Base-by-base conservation (phyloP, 2,329 filamentous ascomycete species). In the Bisporella sp. region DNA sequence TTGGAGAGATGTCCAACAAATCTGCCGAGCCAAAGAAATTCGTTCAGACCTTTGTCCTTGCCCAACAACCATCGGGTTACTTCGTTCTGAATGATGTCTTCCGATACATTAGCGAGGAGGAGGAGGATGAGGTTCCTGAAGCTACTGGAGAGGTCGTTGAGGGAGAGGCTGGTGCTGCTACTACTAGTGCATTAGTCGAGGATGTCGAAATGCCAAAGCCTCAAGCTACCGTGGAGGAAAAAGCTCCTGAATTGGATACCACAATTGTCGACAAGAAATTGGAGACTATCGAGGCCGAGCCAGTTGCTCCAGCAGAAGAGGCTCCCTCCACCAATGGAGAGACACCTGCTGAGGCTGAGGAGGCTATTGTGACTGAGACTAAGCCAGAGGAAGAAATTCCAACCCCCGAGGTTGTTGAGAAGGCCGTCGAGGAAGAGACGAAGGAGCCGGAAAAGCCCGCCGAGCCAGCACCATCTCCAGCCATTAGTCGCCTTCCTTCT, bases 81-180 rank as follows among this genome's bases (percentile, higher is more conserved):
- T 99, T 95, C 63, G 92, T 99, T 33, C 81, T 99, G 62, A 99
- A 99, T 71, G 93, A 99, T 66, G 96, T 99, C 68, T 89, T 97
- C 75, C 82, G 93, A 62, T 97, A 95, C 71, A 84, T 99, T 59
- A 83, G 85, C 57, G 89, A 93, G 55, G 87, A 92, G 62, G 78
- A 78, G 41, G 90, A 96, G 54, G 88, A 88, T 53, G 82, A 85
- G 54, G 71, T 82, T 60, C 71, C 74, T 44, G 76, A 81, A 45
- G 59, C 58, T 48, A 49, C 60, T 31, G 59, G 60, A 7, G 64
- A 66, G 50, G 55, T 55, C 39, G 62, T 63, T 44, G 64, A 64
- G 30, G 45, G 58, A 39, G 49, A 21, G 13, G 42, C 54, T 32
- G 21, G 21, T 21, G 21, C 21, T 21, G 21, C 21, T 21, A 35